Evolutionary conservation across 2,329 filamentous ascomycete genomes (phyloP).

Genomic region (Parascedosporium putredinis): DNA sequence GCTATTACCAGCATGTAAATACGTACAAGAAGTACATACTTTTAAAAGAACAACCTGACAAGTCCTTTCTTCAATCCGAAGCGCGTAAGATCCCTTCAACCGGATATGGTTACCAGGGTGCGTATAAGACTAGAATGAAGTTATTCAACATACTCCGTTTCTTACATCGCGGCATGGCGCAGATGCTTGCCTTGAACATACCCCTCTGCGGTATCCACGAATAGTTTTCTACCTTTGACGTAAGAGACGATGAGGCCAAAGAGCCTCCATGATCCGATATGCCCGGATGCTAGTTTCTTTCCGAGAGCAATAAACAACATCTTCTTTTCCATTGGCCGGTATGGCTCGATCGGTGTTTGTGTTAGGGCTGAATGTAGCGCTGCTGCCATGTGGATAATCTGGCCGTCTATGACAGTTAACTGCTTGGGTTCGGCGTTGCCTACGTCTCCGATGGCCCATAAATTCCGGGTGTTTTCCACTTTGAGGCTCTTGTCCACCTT

Average conservation of each 20-base stretch:
- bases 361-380: neutral
- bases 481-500: neutral
- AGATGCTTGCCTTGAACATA: constrained; percentile 20
- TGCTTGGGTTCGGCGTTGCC: neutral
- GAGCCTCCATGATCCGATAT: constrained; percentile 23
- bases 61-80: no score
- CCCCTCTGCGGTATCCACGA: constrained; percentile 20
- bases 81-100: no score
- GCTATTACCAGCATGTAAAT: neutral
- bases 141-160: neutral
- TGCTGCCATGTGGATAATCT: neutral
- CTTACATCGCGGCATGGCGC: constrained; percentile 19
- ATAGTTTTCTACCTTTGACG: constrained; percentile 23
- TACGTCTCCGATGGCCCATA: neutral
- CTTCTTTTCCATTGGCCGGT: constrained; percentile 15
- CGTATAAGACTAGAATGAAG: no score
- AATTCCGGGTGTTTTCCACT: neutral
- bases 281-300: constrained; percentile 19
- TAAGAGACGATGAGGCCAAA: constrained; percentile 21
- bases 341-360: constrained; percentile 8
- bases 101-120: neutral
- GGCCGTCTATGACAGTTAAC: neutral
- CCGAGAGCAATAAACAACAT: constrained; percentile 21
- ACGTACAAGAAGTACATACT: neutral
- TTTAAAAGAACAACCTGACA: no score